phyloP scores from a whole-genome alignment of 345 rosid genomes.

The Fremontodendron californicum region DNA sequence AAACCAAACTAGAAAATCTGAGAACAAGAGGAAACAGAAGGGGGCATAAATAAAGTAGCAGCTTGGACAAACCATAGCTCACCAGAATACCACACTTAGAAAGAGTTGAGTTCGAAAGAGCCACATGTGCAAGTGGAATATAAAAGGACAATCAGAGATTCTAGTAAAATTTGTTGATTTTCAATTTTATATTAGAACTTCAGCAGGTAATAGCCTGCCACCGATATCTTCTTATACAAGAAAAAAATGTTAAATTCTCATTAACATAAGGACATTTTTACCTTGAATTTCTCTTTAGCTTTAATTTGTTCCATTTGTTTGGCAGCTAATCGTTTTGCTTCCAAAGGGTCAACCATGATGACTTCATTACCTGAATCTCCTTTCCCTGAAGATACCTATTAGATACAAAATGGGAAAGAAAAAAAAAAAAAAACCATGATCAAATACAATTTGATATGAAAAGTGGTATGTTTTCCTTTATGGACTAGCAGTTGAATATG shows the following conservation, averaged over 20 bases:
- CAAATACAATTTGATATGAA: not conserved
- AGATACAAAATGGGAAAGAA: not conserved
- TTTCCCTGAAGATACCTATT: constrained; percentile 44
- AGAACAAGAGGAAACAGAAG: not conserved
- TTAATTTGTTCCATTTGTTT: constrained; percentile 60
- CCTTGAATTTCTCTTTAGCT: constrained; percentile 68
- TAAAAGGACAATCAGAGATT: not conserved
- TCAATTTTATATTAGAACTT: not conserved
- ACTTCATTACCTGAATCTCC: constrained; percentile 34
- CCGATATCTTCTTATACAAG: not conserved
- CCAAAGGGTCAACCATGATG: constrained; percentile 88
- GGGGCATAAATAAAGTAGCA: not conserved
- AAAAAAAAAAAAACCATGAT: not conserved
- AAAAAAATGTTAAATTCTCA: not conserved
- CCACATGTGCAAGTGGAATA: not conserved
- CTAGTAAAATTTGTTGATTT: not conserved
- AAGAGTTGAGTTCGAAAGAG: not conserved
- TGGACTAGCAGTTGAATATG: not conserved
- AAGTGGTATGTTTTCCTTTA: not conserved
- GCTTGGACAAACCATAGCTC: not conserved
- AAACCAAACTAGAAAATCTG: not conserved
- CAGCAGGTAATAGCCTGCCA: not conserved
- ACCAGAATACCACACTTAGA: not conserved
- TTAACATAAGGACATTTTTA: constrained; percentile 13
- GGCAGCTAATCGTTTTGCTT: constrained; percentile 82